These are phyloP conservation scores for Meripilus lineatus DNA, from an alignment of 1,284 basidiomycete species.

Conservation along the genomic window DNA sequence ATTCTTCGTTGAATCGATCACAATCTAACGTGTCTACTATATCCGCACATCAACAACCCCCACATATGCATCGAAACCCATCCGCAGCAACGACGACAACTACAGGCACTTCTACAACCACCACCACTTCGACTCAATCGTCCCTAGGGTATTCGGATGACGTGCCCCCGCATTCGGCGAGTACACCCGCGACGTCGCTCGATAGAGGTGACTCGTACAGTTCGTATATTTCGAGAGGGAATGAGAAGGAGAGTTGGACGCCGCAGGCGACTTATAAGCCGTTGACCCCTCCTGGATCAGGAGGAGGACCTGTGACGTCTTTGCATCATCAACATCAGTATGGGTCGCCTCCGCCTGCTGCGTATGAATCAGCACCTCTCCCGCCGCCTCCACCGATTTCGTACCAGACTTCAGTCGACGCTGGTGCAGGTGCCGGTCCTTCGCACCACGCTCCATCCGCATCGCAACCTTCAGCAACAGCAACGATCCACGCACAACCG, in stretches of 20 bases:
- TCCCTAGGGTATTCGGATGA: conserved; percentile 20
- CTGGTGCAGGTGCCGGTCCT: conserved; percentile 16
- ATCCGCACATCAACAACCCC: too few relatives aligned
- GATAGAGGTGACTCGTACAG: conserved; percentile 25
- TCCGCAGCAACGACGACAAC: conserved; percentile 13
- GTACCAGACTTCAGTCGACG: conserved; percentile 14
- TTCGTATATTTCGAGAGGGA: conserved; percentile 23
- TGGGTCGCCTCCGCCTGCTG: conserved; percentile 9
- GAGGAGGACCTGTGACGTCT: too few relatives aligned
- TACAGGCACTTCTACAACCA: too few relatives aligned
- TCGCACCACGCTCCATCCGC: conserved; percentile 17
- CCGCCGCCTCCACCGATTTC: too few relatives aligned
- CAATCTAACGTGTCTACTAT: too few relatives aligned
- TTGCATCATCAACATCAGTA: conserved; percentile 11
- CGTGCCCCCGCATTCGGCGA: conserved; percentile 11
- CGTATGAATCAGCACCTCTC: too few relatives aligned
- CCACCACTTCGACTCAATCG: conserved; percentile 16
- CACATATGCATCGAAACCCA: conserved; percentile 17
- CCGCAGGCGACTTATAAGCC: too few relatives aligned
- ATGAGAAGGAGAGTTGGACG: conserved; percentile 18
- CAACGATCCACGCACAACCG: too few relatives aligned
- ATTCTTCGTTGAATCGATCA: too few relatives aligned
- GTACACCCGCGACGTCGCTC: conserved; percentile 21
- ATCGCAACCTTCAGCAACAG: conserved; percentile 20
- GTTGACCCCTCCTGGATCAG: too few relatives aligned